Conservation (phyloP, 495 filamentous ascomycete genomes). For the Hypoxylon fragiforme region DNA sequence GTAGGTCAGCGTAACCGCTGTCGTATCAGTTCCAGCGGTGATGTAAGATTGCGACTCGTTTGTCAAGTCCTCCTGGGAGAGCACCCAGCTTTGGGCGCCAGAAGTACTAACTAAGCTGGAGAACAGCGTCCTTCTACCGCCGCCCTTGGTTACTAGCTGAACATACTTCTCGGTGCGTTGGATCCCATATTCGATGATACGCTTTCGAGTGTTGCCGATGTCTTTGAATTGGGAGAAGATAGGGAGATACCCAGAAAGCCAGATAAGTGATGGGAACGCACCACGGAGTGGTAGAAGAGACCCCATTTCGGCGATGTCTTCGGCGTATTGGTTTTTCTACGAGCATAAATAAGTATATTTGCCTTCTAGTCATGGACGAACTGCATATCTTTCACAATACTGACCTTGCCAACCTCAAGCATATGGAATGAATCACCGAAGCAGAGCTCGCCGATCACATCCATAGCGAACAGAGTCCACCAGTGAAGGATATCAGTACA, state of each 20-base stretch:
- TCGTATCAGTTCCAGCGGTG: constrained; percentile 55
- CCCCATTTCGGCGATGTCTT: constrained; percentile 40
- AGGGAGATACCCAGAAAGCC: background rate
- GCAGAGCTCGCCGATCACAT: constrained; percentile 54
- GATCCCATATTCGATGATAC: background rate
- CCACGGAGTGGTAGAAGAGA: constrained; percentile 37
- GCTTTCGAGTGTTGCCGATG: background rate
- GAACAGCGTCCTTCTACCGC: constrained; percentile 2
- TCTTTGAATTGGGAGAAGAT: background rate
- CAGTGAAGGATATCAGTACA: constrained; percentile 56
- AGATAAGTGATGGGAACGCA: constrained; percentile 41
- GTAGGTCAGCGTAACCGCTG: constrained; percentile 49
- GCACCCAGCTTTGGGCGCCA: background rate
- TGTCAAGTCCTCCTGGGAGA: constrained; percentile 1
- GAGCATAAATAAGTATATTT: too few species aligned
- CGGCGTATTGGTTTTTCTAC: constrained; percentile 48
- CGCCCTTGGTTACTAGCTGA: background rate
- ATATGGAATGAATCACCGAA: constrained; percentile 59
- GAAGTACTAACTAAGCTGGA: background rate
- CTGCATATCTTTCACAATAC: background rate
- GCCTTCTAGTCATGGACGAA: background rate
- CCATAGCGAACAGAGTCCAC: constrained; percentile 58
- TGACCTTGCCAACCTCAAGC: constrained; percentile 53
- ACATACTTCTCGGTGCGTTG: constrained; percentile 4
- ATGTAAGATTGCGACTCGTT: constrained; percentile 50